Evolutionary conservation across 2,329 filamentous ascomycete species (phyloP), one percentile per base, ranked within the genome.

Genomic region (Colletotrichum tanaceti): DNA sequence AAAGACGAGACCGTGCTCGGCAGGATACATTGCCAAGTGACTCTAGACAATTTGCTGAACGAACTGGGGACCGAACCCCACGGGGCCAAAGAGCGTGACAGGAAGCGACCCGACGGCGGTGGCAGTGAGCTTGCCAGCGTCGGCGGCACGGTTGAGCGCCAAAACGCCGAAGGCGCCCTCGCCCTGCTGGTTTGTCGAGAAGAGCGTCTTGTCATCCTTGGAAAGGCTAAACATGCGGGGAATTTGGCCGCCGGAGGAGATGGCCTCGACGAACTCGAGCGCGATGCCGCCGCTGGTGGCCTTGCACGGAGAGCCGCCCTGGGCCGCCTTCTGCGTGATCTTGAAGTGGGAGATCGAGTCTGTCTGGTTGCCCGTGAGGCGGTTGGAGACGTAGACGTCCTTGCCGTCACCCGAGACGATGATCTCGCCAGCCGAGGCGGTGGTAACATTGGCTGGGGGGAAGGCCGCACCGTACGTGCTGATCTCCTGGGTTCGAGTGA

Each of bases 361-460:
- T 10, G 80, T 81, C 3, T 71, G 72, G 43, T 80, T 79, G 61
- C 82, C 83, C 1, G 79, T 82, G 32, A 85, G 71, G 4, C 85
- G 83, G 79, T 87, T 87, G 44, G 83, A 84, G 60, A 86, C 79
- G 75, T 86, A 86, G 20, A 86, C 72, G 75, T 85, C 77, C 71
- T 74, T 75, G 73, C 77, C 78, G 75, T 83, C 81, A 32, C 74
- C 73, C 10, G 80, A 76, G 41, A 86, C 73, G 65, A 79, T 75
- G 46, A 87, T 73, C 74, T 82, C 84, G 52, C 83, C 84, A 1
- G 81, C 84, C 0, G 82, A 79, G 7, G 84, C 82, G 1, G 73
- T 73, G 35, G 72, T 75, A 44, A 76, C 61, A 65, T 80, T 80
- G 64, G 75, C 76, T 4, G 81, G 78, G 4, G 75, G 75, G 65